Evolutionary conservation across 306 rosid species (phyloP), one percentile per base, ranked within the genome.

Genomic region (Vigna reflexopilosa): DNA sequence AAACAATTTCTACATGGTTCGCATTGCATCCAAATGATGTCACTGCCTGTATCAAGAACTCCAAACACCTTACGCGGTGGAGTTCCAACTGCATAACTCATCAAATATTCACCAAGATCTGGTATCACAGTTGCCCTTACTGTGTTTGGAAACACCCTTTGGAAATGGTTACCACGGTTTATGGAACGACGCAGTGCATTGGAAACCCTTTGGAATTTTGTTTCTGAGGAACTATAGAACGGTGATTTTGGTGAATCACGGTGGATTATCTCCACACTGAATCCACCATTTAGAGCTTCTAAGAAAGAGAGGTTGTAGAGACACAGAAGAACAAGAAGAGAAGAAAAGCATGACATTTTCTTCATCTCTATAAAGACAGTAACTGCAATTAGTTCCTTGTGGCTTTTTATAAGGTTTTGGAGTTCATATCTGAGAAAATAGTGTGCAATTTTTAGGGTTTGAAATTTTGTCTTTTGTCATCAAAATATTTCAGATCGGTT

Each of bases 71-170:
- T 16, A 47, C 82, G 26, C 0, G 89, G 86, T 0, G 97, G 97
- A 1, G 90, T 88, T 8, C 97, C 97, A 4, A 91, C 2, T 0
- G 86, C 73, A 11, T 86, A 26, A 0, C 56, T 67, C 89, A 91
- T 36, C 5, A 89, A 84, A 16, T 86, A 91, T 5, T 83, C 89
- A 1, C 87, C 91, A 0, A 0, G 0, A 30, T 81, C 30, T 0
- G 40, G 10, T 1, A 1, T 4, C 6, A 89, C 6, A 0, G 48
- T 54, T 7, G 87, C 15, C 9, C 77, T 50, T 0, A 71, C 54
- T 19, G 77, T 26, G 8, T 42, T 63, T 0, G 38, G 4, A 1
- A 26, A 0, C 0, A 0, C 4, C 3, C 1, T 13, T 77, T 44
- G 16, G 9, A 82, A 55, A n/a, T 38, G 71, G 8, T 67, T 56